Evolutionary conservation across 2,329 filamentous ascomycete genomes (phyloP).

Genomic region (Colletotrichum viniferum): DNA sequence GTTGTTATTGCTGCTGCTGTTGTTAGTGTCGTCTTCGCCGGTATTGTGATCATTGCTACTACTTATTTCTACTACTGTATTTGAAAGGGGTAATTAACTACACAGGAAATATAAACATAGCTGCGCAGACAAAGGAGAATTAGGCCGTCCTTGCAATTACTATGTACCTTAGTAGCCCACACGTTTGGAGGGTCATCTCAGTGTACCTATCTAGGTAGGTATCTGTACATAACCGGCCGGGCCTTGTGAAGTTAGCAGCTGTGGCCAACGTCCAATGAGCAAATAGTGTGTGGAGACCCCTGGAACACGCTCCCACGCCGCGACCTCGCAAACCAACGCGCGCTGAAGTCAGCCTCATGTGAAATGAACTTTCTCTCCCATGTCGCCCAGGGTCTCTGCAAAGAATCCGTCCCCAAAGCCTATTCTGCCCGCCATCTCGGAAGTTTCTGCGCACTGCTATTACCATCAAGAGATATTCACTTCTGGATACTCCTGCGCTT

Average conservation of each 20-base stretch:
- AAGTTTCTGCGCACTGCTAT: not conserved
- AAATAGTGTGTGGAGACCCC: not conserved
- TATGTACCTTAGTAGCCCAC: not conserved
- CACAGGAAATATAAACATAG: too few species aligned
- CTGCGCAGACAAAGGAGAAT: too few species aligned
- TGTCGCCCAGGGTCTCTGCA: not conserved
- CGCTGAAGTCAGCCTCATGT: conserved; percentile 7
- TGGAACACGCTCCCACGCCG: not conserved
- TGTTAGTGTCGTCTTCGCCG: too few species aligned
- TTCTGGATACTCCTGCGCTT: not conserved
- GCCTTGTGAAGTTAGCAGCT: not conserved
- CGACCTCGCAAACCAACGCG: conserved; percentile 2
- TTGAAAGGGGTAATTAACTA: too few species aligned
- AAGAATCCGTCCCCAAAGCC: not conserved
- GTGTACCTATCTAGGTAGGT: not conserved
- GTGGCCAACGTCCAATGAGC: not conserved
- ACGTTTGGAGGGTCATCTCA: not conserved
- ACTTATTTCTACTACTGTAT: too few species aligned
- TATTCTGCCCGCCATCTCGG: not conserved
- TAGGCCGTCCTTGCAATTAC: too few species aligned
- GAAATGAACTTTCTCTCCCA: not conserved
- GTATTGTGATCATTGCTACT: too few species aligned
- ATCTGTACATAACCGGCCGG: not conserved
- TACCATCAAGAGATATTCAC: not conserved
- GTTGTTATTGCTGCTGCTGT: too few species aligned